Evolutionary conservation across 352 stramenopile genomes (phyloP).

Genomic region (Phytophthora meadii): DNA sequence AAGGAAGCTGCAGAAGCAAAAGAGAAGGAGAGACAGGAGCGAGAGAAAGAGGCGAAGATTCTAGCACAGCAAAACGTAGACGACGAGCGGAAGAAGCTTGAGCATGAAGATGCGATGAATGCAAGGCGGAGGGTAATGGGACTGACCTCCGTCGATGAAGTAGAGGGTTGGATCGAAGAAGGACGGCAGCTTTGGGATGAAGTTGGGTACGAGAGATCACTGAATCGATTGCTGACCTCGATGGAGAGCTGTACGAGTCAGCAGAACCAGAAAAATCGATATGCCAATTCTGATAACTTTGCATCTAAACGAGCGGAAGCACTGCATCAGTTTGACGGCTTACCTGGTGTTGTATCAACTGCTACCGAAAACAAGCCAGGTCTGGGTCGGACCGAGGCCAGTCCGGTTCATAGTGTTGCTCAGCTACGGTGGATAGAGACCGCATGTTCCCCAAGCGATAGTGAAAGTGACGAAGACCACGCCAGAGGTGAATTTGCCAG

Average conservation of each 20-base stretch:
- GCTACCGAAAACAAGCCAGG: neutral
- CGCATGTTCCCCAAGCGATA: neutral
- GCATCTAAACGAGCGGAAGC: conserved; percentile 3
- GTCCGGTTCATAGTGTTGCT: neutral
- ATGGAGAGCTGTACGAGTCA: conserved; percentile 14
- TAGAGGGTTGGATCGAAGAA: conserved; percentile 50
- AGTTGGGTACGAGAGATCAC: conserved; percentile 3
- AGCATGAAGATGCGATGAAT: conserved; percentile 43
- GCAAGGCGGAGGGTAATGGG: conserved; percentile 62
- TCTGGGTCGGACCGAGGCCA: neutral
- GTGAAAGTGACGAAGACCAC: neutral
- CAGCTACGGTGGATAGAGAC: conserved; percentile 1
- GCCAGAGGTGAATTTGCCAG: neutral
- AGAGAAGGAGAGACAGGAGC: conserved; percentile 20
- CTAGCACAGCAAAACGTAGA: conserved; percentile 30
- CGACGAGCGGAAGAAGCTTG: conserved; percentile 29
- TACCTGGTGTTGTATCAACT: neutral
- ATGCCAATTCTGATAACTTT: neutral
- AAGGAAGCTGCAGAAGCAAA: conserved; percentile 56
- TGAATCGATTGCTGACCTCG: conserved; percentile 19
- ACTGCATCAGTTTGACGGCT: conserved; percentile 20
- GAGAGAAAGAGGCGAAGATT: conserved; percentile 16
- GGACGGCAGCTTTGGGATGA: conserved; percentile 20
- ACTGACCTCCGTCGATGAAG: conserved; percentile 49
- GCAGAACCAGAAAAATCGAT: neutral